These are phyloP conservation scores for Ceriops tagal DNA, from an alignment of 345 rosid species.

Conservation along the genomic window DNA sequence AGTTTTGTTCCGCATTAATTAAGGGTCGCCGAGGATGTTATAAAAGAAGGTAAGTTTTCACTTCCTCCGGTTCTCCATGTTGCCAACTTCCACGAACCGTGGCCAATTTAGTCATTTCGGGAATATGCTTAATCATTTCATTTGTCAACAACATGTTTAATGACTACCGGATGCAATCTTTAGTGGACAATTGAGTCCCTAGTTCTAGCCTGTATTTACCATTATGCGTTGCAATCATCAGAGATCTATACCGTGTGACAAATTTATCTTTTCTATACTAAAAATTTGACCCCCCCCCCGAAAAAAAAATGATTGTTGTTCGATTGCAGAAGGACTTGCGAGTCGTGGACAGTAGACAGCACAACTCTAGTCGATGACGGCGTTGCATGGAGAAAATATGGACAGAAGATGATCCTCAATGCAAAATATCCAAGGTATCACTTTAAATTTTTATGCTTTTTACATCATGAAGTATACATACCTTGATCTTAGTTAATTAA, in stretches of 20 bases:
- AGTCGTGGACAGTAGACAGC: conserved; percentile 38
- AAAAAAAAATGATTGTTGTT: not conserved
- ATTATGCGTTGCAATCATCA: too few species aligned
- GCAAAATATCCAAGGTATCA: conserved; percentile 61
- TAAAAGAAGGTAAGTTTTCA: conserved; percentile 61
- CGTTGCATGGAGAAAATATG: conserved; percentile 86
- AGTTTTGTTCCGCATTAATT: conserved; percentile 29
- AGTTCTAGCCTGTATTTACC: too few species aligned
- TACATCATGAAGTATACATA: too few species aligned
- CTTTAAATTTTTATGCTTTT: not conserved
- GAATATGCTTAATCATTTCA: too few species aligned
- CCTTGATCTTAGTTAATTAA: not conserved
- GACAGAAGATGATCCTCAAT: conserved; percentile 74
- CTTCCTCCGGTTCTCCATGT: too few species aligned
- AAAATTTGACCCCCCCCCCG: not conserved
- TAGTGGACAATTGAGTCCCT: too few species aligned
- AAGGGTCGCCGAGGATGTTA: conserved; percentile 65
- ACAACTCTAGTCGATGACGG: conserved; percentile 39
- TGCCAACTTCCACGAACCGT: too few species aligned
- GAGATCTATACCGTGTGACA: not conserved
- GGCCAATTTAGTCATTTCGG: too few species aligned
- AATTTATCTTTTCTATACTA: not conserved
- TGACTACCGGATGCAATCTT: too few species aligned
- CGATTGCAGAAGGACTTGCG: conserved; percentile 47
- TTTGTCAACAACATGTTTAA: too few species aligned